Evolutionary conservation across 1,284 basidiomycete genomes (phyloP).

Genomic region (Tremellales sp.): DNA sequence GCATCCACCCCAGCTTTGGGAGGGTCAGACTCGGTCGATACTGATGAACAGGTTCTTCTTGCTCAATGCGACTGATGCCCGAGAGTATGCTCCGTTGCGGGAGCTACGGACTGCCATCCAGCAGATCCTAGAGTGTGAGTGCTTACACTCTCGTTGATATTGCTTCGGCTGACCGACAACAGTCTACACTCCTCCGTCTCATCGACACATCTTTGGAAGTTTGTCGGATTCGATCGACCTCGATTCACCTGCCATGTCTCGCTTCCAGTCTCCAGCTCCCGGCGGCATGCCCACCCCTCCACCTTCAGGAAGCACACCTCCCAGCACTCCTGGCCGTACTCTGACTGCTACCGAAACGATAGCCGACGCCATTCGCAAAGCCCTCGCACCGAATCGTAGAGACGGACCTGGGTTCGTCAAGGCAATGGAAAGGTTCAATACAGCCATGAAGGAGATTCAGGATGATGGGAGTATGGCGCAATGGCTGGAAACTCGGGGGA

Average conservation of each 20-base stretch:
- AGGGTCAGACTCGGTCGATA: too few relatives aligned
- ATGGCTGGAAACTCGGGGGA: slow-evolving; percentile 22
- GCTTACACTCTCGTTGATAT: background rate
- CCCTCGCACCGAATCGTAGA: slow-evolving; percentile 49
- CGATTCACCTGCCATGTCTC: slow-evolving; percentile 21
- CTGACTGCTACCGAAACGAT: slow-evolving; percentile 43
- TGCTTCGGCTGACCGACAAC: too few relatives aligned
- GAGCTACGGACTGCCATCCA: slow-evolving; percentile 43
- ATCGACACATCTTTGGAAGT: slow-evolving; percentile 39
- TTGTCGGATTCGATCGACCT: slow-evolving; percentile 28
- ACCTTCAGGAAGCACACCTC: slow-evolving; percentile 5
- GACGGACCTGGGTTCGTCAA: slow-evolving; percentile 52
- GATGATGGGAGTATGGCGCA: slow-evolving; percentile 34
- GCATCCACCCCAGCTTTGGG: background rate
- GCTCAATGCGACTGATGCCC: slow-evolving; percentile 35
- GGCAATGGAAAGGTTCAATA: slow-evolving; percentile 53
- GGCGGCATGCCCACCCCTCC: slow-evolving; percentile 22
- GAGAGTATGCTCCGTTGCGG: slow-evolving; percentile 50
- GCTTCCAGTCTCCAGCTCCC: slow-evolving; percentile 17
- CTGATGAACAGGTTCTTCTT: slow-evolving; percentile 34
- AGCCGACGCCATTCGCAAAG: slow-evolving; percentile 52
- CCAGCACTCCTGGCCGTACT: background rate
- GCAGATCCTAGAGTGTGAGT: slow-evolving; percentile 42
- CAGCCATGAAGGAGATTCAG: slow-evolving; percentile 46
- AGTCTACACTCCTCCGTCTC: slow-evolving; percentile 41